These are phyloP conservation scores for Eimeria tenella DNA, from an alignment of 169 alveolate genomes.

Conservation along the genomic window DNA sequence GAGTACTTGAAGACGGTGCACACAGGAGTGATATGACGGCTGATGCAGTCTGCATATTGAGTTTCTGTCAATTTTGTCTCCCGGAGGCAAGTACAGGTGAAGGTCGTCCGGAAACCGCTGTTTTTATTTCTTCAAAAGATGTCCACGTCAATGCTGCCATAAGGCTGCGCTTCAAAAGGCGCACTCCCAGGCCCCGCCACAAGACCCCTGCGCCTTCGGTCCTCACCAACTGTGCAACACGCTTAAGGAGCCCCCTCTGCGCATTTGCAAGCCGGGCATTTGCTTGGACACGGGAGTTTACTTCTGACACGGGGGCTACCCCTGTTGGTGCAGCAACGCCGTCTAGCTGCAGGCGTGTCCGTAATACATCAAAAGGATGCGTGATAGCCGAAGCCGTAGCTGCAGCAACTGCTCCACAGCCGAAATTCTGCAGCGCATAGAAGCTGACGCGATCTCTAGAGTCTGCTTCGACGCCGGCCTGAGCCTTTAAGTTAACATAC, in stretches of 20 bases:
- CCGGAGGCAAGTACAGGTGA: not conserved
- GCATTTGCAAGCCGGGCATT: not conserved
- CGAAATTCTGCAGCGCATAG: conserved; percentile 75
- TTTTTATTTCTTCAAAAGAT: conserved; percentile 76
- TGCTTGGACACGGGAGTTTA: not conserved
- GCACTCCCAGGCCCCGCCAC: conserved; percentile 80
- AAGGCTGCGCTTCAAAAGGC: conserved; percentile 76
- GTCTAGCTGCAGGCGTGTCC: conserved; percentile 81
- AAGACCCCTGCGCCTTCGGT: conserved; percentile 77
- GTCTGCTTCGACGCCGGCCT: conserved; percentile 52
- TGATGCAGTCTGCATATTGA: not conserved
- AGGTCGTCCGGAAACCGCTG: conserved; percentile 29
- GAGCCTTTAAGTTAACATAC: conserved; percentile 54
- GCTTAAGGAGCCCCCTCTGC: conserved; percentile 38
- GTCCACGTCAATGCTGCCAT: conserved; percentile 83
- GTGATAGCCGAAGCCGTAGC: conserved; percentile 80
- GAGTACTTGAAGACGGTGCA: too few relatives aligned
- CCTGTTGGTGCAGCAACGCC: conserved; percentile 62
- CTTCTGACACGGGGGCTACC: not conserved
- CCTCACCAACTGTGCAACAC: conserved; percentile 59
- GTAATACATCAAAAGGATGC: conserved; percentile 82
- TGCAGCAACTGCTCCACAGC: conserved; percentile 81
- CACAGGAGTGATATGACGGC: not conserved
- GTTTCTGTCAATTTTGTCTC: not conserved
- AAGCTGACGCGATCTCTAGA: conserved; percentile 15